Evolutionary conservation across 805 yeast genomes (phyloP).

Genomic region (Teunomyces kruisii): DNA sequence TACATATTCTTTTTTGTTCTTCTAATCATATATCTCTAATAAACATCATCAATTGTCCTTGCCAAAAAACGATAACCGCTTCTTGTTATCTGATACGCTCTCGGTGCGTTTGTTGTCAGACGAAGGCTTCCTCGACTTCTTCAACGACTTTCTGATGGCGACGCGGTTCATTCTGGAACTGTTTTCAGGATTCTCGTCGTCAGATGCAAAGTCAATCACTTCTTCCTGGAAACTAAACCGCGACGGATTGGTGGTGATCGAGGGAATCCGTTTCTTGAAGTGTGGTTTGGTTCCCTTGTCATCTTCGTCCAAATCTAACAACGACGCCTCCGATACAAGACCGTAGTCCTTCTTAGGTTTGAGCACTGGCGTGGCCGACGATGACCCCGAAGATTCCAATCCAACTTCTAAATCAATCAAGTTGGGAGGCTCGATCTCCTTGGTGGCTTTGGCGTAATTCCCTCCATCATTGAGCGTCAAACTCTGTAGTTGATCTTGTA

Average conservation of each 20-base stretch:
- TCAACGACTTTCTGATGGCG: slow-evolving; percentile 39
- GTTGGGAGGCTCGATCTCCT: slow-evolving; percentile 16
- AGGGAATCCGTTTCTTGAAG: slow-evolving; percentile 33
- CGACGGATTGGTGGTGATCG: slow-evolving; percentile 24
- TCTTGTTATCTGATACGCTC: slow-evolving; percentile 16
- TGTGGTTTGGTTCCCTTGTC: slow-evolving; percentile 15
- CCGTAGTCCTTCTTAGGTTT: slow-evolving; percentile 12
- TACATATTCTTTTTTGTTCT: neutral
- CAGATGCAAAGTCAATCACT: slow-evolving; percentile 46
- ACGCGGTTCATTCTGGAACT: slow-evolving; percentile 39
- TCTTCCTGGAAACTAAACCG: slow-evolving; percentile 40
- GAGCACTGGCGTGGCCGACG: slow-evolving; percentile 17
- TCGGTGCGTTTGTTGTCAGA: slow-evolving; percentile 21
- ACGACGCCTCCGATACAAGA: slow-evolving; percentile 16
- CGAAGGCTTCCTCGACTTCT: slow-evolving; percentile 21
- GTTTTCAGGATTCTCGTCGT: slow-evolving; percentile 41
- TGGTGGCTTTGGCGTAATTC: neutral
- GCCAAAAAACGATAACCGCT: slow-evolving; percentile 26
- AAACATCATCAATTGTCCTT: slow-evolving; percentile 1
- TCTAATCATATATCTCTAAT: neutral
- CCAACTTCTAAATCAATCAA: slow-evolving; percentile 39
- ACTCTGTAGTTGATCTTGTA: slow-evolving; percentile 5
- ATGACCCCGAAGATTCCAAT: slow-evolving; percentile 24
- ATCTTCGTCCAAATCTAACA: slow-evolving; percentile 24
- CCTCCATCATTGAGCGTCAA: slow-evolving; percentile 5